Base-by-base conservation (phyloP, 352 stramenopile species). In the Phytophthora sojae region DNA sequence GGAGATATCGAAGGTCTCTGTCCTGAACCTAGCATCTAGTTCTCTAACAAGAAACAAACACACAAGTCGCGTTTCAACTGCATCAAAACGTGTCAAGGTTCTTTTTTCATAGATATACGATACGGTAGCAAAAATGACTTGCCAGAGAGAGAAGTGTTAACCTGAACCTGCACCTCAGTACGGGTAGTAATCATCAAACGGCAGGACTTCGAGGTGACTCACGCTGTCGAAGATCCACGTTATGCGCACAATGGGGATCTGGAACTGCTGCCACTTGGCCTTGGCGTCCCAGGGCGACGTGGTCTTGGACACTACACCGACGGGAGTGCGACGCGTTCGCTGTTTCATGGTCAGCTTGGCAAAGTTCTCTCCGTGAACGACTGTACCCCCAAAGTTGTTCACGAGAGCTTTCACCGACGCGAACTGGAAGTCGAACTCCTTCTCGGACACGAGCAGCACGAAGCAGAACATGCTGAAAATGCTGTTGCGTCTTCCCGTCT, bases 221-320 rank as follows among this genome's bases (percentile, higher is more conserved):
- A 96, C 92, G 72, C 90, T 95, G 73, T 96, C 90, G 50, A 95
- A 92, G 62, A 96, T 83, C 90, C 90, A 96, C 42, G 86, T 91
- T 51, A 94, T 90, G 25, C 89, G 90, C 45, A 96, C 88, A 44
- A 96, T 94, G 12, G 88, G 90, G 54, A 95, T 93, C 42, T 91
- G 77, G 62, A 91, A 82, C 52, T 88, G 71, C 37, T 88, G 61
- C 80, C 79, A 94, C 35, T 90, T 78, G 42, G 60, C 53, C 64
- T 83, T 89, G 32, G 88, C 89, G 19, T 84, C 77, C 6, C 67
- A 69, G 1, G 85, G 79, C 1, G 83, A 63, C 39, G 88, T 89
- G n/a, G 64, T 75, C 56, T 95, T 94, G 52, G 87, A 88, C 5
- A 96, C 88, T 25, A 96, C 71, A 14, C 90, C 90, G 11, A 96